These are phyloP conservation scores for Candida hispaniensis DNA, from an alignment of 805 yeast genomes.

Conservation along the genomic window DNA sequence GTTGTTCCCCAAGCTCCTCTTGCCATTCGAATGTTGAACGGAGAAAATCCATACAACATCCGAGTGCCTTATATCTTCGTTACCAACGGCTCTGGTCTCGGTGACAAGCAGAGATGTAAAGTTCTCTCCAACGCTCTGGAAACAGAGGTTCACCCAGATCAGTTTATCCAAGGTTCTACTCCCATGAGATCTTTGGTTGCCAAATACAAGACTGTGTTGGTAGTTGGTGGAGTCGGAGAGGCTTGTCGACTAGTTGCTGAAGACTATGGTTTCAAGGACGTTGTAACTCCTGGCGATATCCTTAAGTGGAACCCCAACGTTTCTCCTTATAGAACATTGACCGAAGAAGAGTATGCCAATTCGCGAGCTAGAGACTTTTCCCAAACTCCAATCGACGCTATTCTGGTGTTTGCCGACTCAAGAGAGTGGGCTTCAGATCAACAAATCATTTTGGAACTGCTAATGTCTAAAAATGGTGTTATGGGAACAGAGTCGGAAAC, in stretches of 20 bases:
- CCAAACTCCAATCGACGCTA: slow-evolving; percentile 61
- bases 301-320: slow-evolving; percentile 83
- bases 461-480: slow-evolving; percentile 63
- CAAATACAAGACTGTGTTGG: slow-evolving; percentile 60
- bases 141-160: slow-evolving; percentile 55
- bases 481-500: slow-evolving; percentile 74
- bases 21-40: slow-evolving; percentile 63
- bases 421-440: slow-evolving; percentile 91
- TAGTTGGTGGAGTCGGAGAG: slow-evolving; percentile 83
- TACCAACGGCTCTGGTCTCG: slow-evolving; percentile 88
- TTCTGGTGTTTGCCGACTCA: slow-evolving; percentile 82
- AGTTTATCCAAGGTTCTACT: slow-evolving; percentile 87
- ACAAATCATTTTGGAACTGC: slow-evolving; percentile 74
- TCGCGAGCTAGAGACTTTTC: slow-evolving; percentile 52
- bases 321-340: slow-evolving; percentile 68
- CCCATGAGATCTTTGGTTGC: slow-evolving; percentile 79
- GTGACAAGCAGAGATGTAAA: slow-evolving; percentile 61
- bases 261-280: slow-evolving; percentile 69
- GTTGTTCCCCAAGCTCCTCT: slow-evolving; percentile 71
- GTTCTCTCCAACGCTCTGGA: slow-evolving; percentile 56
- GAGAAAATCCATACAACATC: slow-evolving; percentile 65
- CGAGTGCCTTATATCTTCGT: slow-evolving; percentile 75
- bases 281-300: slow-evolving; percentile 70
- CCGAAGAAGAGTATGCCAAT: slow-evolving; percentile 54
- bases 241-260: slow-evolving; percentile 74